Evolutionary conservation across 2,329 filamentous ascomycete species (phyloP).

Genomic region (Talaromyces marneffei): DNA sequence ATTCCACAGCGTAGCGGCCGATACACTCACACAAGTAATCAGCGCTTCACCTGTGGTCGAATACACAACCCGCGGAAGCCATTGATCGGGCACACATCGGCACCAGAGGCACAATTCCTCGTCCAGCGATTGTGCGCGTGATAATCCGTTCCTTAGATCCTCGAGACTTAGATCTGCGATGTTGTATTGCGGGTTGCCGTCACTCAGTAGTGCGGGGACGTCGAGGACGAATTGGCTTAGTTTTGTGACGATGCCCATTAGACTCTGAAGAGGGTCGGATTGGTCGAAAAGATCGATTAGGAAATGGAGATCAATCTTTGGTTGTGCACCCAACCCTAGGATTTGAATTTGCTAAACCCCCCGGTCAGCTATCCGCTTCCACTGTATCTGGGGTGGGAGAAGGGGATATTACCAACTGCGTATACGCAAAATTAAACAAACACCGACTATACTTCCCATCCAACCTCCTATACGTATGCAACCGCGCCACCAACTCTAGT

Average conservation of each 20-base stretch:
- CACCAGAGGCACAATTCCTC: constrained; percentile 28
- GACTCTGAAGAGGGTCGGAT: constrained; percentile 27
- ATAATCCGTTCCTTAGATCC: constrained; percentile 23
- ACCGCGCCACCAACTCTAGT: constrained; percentile 31
- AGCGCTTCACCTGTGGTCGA: constrained; percentile 25
- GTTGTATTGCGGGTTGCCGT: background rate
- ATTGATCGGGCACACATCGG: constrained; percentile 26
- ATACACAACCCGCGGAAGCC: constrained; percentile 30
- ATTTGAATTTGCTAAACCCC: constrained; percentile 31
- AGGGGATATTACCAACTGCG: constrained; percentile 28
- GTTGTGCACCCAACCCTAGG: constrained; percentile 28
- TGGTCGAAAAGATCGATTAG: constrained; percentile 23
- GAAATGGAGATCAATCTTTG: constrained; percentile 27
- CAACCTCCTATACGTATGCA: constrained; percentile 28
- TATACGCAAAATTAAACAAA: constrained; percentile 34
- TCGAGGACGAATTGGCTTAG: constrained; percentile 27
- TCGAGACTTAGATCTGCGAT: background rate
- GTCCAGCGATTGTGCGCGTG: constrained; percentile 22
- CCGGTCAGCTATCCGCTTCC: background rate
- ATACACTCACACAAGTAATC: constrained; percentile 29
- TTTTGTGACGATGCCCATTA: constrained; percentile 28
- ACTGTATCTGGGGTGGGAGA: background rate
- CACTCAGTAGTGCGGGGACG: background rate
- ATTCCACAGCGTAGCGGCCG: constrained; percentile 28
- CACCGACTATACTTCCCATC: constrained; percentile 28